These are phyloP conservation scores for Musa balbisiana DNA, from an alignment of 202 grass and related monocot genomes.

Conservation along the genomic window DNA sequence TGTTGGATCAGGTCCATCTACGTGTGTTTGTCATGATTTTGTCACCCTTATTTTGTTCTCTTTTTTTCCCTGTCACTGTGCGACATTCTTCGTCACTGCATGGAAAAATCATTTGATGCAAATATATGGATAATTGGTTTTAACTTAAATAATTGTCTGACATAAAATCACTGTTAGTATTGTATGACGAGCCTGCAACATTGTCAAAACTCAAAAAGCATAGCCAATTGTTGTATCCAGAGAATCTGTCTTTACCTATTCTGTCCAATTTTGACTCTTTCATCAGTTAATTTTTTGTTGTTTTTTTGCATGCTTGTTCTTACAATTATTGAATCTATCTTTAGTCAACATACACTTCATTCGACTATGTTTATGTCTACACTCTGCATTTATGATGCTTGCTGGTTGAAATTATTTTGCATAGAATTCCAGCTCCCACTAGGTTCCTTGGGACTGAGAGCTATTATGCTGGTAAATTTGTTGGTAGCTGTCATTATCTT, in stretches of 20 bases:
- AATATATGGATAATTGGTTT: neutral
- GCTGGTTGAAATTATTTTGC: too few relatives aligned
- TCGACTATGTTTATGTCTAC: too few relatives aligned
- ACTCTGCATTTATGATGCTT: too few relatives aligned
- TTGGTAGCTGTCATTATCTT: too few relatives aligned
- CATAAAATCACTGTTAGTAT: neutral
- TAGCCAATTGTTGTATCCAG: neutral
- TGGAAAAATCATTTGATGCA: neutral
- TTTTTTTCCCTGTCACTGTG: neutral
- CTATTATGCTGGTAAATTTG: too few relatives aligned
- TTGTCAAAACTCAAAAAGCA: neutral
- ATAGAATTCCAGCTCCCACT: too few relatives aligned
- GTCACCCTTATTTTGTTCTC: neutral
- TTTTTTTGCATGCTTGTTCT: neutral
- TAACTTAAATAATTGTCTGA: neutral
- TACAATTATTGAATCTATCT: neutral
- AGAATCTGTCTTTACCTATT: neutral
- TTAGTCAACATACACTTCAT: neutral
- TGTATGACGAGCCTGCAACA: neutral
- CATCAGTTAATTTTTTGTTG: neutral
- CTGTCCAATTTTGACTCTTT: neutral
- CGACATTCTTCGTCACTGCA: neutral
- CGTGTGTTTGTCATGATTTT: neutral
- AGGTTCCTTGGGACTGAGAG: too few relatives aligned
- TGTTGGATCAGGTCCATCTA: constrained; percentile 14